Base-by-base conservation (phyloP, 2,329 filamentous ascomycete genomes). In the Orbilia javanica region DNA sequence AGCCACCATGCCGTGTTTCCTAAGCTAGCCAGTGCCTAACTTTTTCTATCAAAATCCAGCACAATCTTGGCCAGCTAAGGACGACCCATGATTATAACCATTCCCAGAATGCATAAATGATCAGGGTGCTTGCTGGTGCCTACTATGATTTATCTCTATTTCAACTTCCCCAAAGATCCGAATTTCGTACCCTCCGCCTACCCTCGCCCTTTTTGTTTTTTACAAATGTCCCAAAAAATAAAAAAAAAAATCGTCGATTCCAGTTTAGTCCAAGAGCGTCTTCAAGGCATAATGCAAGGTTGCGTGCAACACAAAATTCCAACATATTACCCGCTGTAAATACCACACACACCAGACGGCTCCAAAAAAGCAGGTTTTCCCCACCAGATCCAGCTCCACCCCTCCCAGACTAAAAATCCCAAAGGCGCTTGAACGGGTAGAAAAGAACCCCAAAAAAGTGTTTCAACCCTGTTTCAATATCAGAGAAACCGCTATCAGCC, bases 391-490 rank as follows among this genome's bases (percentile, higher is more conserved):
- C 25, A 25, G 20, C 25, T 44, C 20, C 25, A n/a, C 36, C 5
- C 50, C 10, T 34, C 31, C 39, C 42, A 20, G 6, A 44, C 42
- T 39, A 22, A 60, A 42, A 20, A 8, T 15, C 25, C 27, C 15
- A 53, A 55, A 42, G 34, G n/a, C 27, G n/a, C 50, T 31, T n/a
- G 22, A 44, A 20, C 42, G 42, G 36, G n/a, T 20, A n/a, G 25
- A 36, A 36, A 57, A 25, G 15, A 42, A 22, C 46, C 46, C 15
- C 18, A 25, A 36, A 39, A 65, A 44, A 31, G 15, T 70, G 66
- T 77, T 77, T 77, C 73, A 71, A 66, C 48, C 73, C 55, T 25
- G 73, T 77, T 77, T 77, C 73, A 77, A 71, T 71, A 67, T 27
- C 55, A 76, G 34, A 53, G 69, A 57, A 42, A 55, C 39, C 25